Conservation (phyloP, 352 stramenopile species). For the Phytophthora macrochlamydospora region DNA sequence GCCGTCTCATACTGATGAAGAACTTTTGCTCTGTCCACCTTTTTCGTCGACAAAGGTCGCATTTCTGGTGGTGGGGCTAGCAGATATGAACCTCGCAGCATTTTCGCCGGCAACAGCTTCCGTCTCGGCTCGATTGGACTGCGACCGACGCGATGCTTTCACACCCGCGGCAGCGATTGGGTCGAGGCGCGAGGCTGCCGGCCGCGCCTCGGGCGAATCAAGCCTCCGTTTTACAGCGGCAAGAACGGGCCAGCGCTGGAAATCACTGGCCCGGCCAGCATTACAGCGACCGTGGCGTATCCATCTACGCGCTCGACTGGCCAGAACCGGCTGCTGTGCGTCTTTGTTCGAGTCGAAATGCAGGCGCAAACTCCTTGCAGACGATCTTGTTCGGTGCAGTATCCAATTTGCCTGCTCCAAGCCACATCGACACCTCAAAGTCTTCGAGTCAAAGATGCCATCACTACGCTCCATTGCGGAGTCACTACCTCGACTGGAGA, state of each 20-base stretch:
- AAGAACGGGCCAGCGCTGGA: background rate
- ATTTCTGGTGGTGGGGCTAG: too few species aligned
- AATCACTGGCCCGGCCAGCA: too few species aligned
- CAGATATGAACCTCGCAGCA: too few species aligned
- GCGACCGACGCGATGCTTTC: background rate
- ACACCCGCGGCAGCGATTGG: background rate
- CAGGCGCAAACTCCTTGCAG: background rate
- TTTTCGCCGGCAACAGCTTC: background rate
- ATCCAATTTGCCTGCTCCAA: slow-evolving; percentile 24
- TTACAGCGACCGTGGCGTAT: background rate
- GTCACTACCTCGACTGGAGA: slow-evolving; percentile 14
- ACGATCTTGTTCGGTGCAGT: slow-evolving; percentile 5
- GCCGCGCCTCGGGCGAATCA: background rate
- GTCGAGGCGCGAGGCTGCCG: background rate
- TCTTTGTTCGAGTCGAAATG: background rate
- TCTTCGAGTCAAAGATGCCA: slow-evolving; percentile 9
- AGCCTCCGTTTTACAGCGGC: background rate
- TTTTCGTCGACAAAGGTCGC: too few species aligned
- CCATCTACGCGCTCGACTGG: background rate
- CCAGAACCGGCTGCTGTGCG: background rate
- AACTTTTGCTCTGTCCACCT: background rate
- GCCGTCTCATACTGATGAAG: background rate
- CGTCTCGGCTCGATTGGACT: background rate
- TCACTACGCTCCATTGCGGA: slow-evolving; percentile 14
- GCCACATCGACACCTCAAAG: background rate